Evolutionary conservation across 164 flowering plant genomes (phyloP).

Genomic region (Litsea cubeba): DNA sequence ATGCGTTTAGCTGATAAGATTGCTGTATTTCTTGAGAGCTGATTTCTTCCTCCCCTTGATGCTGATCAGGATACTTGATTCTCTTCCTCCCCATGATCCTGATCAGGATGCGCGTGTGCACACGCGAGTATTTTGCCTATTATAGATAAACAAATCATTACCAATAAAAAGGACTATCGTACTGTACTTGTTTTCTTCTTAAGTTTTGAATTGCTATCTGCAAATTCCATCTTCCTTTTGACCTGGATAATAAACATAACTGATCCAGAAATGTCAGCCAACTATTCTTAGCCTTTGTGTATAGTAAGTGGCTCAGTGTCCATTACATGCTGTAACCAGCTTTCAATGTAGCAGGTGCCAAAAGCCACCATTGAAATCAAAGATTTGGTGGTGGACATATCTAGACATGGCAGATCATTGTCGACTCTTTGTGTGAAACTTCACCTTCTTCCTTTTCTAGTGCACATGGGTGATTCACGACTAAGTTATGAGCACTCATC

Average conservation of each 20-base stretch:
- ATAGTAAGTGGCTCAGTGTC: not conserved
- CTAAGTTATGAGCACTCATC: constrained; percentile 54
- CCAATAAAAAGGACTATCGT: too few relatives aligned
- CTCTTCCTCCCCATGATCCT: not conserved
- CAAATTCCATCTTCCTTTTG: not conserved
- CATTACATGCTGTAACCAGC: not conserved
- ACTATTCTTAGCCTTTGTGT: not conserved
- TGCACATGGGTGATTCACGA: constrained; percentile 60
- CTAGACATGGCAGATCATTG: constrained; percentile 71
- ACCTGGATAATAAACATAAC: not conserved
- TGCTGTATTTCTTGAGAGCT: too few relatives aligned
- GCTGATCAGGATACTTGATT: too few relatives aligned
- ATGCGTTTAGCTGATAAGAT: too few relatives aligned
- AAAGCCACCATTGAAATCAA: constrained; percentile 75
- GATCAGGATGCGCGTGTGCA: not conserved
- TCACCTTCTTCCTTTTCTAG: constrained; percentile 55
- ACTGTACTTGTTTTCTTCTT: too few relatives aligned
- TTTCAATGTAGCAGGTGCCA: constrained; percentile 54
- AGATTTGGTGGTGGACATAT: constrained; percentile 73
- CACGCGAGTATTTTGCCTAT: too few relatives aligned
- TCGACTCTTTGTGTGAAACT: constrained; percentile 65
- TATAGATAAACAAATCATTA: too few relatives aligned
- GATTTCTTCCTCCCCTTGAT: too few relatives aligned
- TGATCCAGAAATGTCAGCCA: not conserved
- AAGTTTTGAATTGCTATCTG: not conserved